Base-by-base conservation (phyloP, 2,329 filamentous ascomycete genomes). In the Pseudogymnoascus sp. region DNA sequence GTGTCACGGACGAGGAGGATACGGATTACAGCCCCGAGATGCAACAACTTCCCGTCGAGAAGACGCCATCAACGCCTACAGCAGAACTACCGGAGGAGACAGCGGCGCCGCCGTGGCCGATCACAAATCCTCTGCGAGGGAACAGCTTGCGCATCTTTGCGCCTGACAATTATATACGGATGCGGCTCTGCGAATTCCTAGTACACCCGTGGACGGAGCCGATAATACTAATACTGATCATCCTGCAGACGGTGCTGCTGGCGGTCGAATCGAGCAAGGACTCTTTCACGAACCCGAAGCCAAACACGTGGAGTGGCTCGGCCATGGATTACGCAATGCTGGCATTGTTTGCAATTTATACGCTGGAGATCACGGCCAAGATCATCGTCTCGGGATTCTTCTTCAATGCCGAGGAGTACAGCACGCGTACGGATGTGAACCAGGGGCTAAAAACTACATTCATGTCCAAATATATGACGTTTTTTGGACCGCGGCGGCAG, bases 331-430 rank as follows among this genome's bases (percentile, higher is more conserved):
- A 67, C 26, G 86, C 88, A 24, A 84, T 97, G 64, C 81, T 97
- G 50, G 86, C 76, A 1, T 84, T 99, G 5, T 99, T 99, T 74
- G 80, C 89, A 64, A 83, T 99, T 60, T 99, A 97, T 73, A 96
- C 93, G 0, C 71, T 96, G 21, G 96, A 99, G 75, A 82, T 96
- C 37, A 78, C 88, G 63, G 86, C 90, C 65, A 89, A 93, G 63
- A 87, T 93, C 44, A 88, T 99, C 65, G 96, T 99, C 0, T 99
- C 95, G 0, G 96, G 95, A 0, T 89, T 99, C 69, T 81, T 99
- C 33, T 80, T 96, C 68, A 99, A 99, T 72, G 90, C 95, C 1
- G 79, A 86, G 7, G 93, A 97, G 72, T 97, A 97, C 75, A 96
- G 91, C 75, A 96, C 92, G 4, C 33, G 59, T 21, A 89, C 96